These are phyloP conservation scores for Coemansia aciculifera DNA, from an alignment of 192 early-diverging fungal species.

Conservation along the genomic window DNA sequence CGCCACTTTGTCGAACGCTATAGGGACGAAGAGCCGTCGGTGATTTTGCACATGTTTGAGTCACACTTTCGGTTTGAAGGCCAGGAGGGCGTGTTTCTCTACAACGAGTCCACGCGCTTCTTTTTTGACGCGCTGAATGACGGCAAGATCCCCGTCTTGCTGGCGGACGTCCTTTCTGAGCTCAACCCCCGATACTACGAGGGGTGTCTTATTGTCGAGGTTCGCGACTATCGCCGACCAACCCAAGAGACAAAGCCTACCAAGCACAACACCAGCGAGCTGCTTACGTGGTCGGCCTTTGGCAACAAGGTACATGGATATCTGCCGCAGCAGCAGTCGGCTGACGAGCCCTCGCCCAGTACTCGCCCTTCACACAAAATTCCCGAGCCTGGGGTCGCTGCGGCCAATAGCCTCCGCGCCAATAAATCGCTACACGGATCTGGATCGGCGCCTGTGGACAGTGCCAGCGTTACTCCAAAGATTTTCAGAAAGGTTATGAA, in stretches of 20 bases:
- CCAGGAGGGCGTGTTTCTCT: conserved; percentile 56
- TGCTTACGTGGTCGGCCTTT: conserved; percentile 40
- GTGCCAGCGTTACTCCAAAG: background rate
- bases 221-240: conserved; percentile 65
- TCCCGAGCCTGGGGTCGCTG: conserved; percentile 21
- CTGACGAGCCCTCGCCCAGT: background rate
- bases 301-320: background rate
- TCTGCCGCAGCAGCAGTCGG: background rate
- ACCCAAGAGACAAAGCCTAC: conserved; percentile 30
- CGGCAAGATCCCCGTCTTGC: conserved; percentile 61
- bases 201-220: conserved; percentile 70
- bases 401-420: conserved; percentile 1
- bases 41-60: conserved; percentile 65
- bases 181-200: conserved; percentile 50
- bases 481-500: conserved; percentile 50
- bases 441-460: background rate
- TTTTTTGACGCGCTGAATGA: conserved; percentile 57
- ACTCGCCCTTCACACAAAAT: conserved; percentile 1
- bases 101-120: conserved; percentile 55
- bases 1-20: conserved; percentile 43
- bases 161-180: conserved; percentile 67
- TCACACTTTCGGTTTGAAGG: conserved; percentile 75
- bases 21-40: conserved; percentile 59
- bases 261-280: conserved; percentile 26
- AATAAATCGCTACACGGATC: background rate